Base-by-base conservation (phyloP, 331 rosid species). In the Acacia concinna region DNA sequence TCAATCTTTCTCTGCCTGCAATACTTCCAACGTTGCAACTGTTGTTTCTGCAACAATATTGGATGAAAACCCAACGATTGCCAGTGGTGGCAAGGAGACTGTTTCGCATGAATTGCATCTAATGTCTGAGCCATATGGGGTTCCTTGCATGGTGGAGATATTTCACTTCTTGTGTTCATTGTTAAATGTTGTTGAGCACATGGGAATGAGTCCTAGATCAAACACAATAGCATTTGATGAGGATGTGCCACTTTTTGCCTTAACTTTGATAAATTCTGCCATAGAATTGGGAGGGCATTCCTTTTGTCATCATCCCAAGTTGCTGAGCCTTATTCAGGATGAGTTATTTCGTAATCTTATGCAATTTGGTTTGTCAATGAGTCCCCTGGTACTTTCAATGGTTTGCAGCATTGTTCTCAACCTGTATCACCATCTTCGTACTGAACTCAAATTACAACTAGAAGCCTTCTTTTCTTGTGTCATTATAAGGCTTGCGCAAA, bases 401-500 rank as follows among this genome's bases (percentile, higher is more conserved):
- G 97, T 91, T 47, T 91, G 93, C 83, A 87, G 98, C 85, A 87
- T 91, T 75, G 98, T 90, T 78, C 97, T 93, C 77, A 91, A 89
- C 78, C 86, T 93, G 82, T 91, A 90, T 68, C 93, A 93, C 75
- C 98, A 93, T 86, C 87, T 93, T 83, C 84, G 93, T n/a, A 64
- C 57, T 3, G 97, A 93, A 84, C 91, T 93, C 80, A 93, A 93
- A 84, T 81, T 93, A 81, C 98, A 93, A 88, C 88, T 93, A 13
- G 98, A 93, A 87, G 93, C 93, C 38, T 93, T 91, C 87, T 91
- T 93, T 91, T 88, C 98, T 46, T 89, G 97, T 71, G 97, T 93
- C 57, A 83, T 93, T 79, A 80, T 93, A 85, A 91, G 97, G 88
- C 91, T 93, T 84, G 93, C 97, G 20, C 97, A 93, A 81, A 88